Evolutionary conservation across 805 yeast genomes (phyloP).

Genomic region (Saccharomycopsis fermentans): DNA sequence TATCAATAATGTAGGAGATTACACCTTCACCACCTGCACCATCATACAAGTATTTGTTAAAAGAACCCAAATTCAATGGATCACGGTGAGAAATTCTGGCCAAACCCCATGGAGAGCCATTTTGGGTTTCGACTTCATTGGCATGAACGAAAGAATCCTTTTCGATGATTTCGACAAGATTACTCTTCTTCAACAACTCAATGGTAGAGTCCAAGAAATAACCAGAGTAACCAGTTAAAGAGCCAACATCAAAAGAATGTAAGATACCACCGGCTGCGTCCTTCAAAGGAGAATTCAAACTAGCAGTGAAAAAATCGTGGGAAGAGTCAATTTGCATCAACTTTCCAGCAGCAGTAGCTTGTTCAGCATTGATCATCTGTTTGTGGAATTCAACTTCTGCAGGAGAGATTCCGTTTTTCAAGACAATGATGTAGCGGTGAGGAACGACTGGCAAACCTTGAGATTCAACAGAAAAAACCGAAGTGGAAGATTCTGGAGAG

Average conservation of each 20-base stretch:
- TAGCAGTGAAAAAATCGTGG: slow-evolving; percentile 30
- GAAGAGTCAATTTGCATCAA: slow-evolving; percentile 27
- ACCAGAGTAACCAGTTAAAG: slow-evolving; percentile 76
- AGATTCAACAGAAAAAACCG: slow-evolving; percentile 36
- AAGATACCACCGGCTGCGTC: slow-evolving; percentile 17
- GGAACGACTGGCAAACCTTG: slow-evolving; percentile 44
- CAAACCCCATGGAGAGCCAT: slow-evolving; percentile 68
- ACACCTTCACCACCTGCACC: slow-evolving; percentile 52
- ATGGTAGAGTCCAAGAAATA: slow-evolving; percentile 66
- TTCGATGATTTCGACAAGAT: slow-evolving; percentile 56
- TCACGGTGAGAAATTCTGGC: slow-evolving; percentile 61
- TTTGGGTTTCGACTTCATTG: slow-evolving; percentile 40
- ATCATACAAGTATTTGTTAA: slow-evolving; percentile 51
- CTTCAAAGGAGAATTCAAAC: slow-evolving; percentile 20
- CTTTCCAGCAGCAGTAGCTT: slow-evolving; percentile 32
- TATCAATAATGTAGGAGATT: slow-evolving; percentile 45
- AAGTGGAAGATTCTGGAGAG: slow-evolving; percentile 28
- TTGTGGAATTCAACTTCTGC: slow-evolving; percentile 55
- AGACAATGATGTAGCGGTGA: slow-evolving; percentile 75
- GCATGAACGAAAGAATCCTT: slow-evolving; percentile 47
- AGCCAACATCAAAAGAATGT: slow-evolving; percentile 40
- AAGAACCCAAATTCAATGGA: slow-evolving; percentile 47
- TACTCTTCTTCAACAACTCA: slow-evolving; percentile 60
- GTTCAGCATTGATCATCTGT: slow-evolving; percentile 51
- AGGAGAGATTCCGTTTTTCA: slow-evolving; percentile 52